phyloP scores from a whole-genome alignment of 805 yeast genomes.

The Myxozyma monticola region DNA sequence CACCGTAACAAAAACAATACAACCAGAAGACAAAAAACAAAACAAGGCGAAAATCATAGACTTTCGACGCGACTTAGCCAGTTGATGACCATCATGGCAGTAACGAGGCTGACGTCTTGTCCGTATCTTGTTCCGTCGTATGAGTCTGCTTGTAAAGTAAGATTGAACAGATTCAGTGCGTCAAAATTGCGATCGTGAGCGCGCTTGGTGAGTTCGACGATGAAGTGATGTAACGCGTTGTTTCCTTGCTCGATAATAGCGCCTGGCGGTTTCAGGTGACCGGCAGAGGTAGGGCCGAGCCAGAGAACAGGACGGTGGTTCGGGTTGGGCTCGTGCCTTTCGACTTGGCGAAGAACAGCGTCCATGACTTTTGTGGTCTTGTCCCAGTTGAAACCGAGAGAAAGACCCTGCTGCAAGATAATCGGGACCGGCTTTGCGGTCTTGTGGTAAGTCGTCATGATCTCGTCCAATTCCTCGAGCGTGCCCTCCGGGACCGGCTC shows the following conservation, averaged over 20 bases:
- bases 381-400: conserved; percentile 31
- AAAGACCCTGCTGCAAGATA: conserved; percentile 27
- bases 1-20: background rate
- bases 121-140: conserved; percentile 30
- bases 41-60: conserved; percentile 4
- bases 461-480: conserved; percentile 29
- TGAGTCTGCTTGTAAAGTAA: conserved; percentile 28
- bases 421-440: conserved; percentile 30
- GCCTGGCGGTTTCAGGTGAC: conserved; percentile 31
- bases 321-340: conserved; percentile 29
- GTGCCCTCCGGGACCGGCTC: conserved; percentile 26
- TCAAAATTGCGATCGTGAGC: conserved; percentile 26
- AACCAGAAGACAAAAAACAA: background rate
- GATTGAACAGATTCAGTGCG: conserved; percentile 23
- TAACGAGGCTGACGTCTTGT: conserved; percentile 21
- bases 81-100: conserved; percentile 30
- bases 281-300: conserved; percentile 30
- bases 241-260: conserved; percentile 31
- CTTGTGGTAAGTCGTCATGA: conserved; percentile 29
- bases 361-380: conserved; percentile 29
- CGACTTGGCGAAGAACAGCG: conserved; percentile 20
- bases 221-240: conserved; percentile 27
- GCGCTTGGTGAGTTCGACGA: conserved; percentile 25
- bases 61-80: conserved; percentile 28
- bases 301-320: conserved; percentile 29